Percentiles rank a stretch among this genome's conserved stretches.
phyloP scores from a whole-genome alignment of 2,329 filamentous ascomycete genomes.

The Aspergillus sp. region DNA sequence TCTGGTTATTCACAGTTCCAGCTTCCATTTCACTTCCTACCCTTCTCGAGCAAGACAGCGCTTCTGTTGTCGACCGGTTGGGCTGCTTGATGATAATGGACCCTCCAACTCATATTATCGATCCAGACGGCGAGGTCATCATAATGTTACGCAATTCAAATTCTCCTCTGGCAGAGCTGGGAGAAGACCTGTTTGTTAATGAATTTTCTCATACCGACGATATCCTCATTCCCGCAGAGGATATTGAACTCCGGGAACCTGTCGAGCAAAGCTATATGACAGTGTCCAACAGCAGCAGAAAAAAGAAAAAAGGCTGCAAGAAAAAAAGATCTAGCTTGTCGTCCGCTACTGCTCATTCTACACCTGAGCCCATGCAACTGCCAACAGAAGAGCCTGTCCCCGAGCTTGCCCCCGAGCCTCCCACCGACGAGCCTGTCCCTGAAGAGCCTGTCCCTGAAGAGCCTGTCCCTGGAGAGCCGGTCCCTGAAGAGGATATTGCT shows the following conservation, averaged over 20 bases:
- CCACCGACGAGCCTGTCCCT: background rate
- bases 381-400: background rate
- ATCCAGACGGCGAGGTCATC: conserved; percentile 6
- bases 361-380: background rate
- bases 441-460: background rate
- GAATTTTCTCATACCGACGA: background rate
- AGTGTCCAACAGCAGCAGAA: background rate
- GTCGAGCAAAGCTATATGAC: background rate
- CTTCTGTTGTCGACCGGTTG: background rate
- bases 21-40: background rate
- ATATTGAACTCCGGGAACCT: background rate
- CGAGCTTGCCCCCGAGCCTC: background rate
- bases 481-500: background rate
- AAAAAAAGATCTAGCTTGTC: background rate
- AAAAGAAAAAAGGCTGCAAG: background rate
- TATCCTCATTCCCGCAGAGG: background rate
- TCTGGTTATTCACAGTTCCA: background rate
- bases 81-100: background rate
- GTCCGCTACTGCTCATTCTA: background rate
- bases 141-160: background rate
- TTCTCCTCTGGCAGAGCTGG: background rate
- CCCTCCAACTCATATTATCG: conserved; percentile 1
- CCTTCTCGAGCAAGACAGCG: background rate
- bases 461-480: background rate
- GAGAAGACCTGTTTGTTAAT: background rate